These are phyloP conservation scores for Rubroshorea leprosula DNA, from an alignment of 345 rosid genomes.

Conservation along the genomic window DNA sequence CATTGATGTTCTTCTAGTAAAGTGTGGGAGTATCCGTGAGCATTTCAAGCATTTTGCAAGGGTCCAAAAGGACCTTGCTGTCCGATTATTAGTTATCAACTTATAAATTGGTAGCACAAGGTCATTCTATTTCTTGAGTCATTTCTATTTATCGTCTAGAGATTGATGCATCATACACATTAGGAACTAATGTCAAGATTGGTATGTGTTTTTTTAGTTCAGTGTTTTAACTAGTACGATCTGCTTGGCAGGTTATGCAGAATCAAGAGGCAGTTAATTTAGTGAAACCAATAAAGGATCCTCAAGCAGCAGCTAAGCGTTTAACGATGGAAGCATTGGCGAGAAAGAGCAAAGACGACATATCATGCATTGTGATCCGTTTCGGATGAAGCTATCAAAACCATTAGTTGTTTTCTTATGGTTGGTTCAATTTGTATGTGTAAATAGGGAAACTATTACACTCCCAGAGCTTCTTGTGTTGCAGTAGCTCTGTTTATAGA, in stretches of 20 bases:
- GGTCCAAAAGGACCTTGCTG: too few relatives aligned
- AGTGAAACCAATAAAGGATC: conserved; percentile 44
- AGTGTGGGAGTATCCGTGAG: too few relatives aligned
- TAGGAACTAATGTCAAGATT: neutral
- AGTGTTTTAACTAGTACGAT: neutral
- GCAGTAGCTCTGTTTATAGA: neutral
- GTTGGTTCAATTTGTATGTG: conserved; percentile 12
- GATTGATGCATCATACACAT: too few relatives aligned
- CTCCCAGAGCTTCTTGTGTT: conserved; percentile 13
- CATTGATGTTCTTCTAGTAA: too few relatives aligned
- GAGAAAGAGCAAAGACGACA: conserved; percentile 42
- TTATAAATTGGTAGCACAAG: too few relatives aligned
- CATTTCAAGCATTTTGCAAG: too few relatives aligned
- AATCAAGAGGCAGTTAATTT: conserved; percentile 27
- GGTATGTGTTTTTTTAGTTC: neutral
- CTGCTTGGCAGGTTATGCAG: conserved; percentile 14
- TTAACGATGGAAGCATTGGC: conserved; percentile 45
- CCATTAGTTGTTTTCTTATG: conserved; percentile 4
- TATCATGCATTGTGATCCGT: conserved; percentile 55
- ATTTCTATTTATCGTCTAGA: too few relatives aligned
- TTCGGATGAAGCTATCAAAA: conserved; percentile 28
- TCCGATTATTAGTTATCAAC: too few relatives aligned
- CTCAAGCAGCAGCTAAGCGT: conserved; percentile 47
- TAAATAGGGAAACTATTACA: conserved; percentile 9
- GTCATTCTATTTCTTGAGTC: too few relatives aligned